phyloP scores from a whole-genome alignment of 495 filamentous ascomycete genomes.

The Neurospora hispaniola region DNA sequence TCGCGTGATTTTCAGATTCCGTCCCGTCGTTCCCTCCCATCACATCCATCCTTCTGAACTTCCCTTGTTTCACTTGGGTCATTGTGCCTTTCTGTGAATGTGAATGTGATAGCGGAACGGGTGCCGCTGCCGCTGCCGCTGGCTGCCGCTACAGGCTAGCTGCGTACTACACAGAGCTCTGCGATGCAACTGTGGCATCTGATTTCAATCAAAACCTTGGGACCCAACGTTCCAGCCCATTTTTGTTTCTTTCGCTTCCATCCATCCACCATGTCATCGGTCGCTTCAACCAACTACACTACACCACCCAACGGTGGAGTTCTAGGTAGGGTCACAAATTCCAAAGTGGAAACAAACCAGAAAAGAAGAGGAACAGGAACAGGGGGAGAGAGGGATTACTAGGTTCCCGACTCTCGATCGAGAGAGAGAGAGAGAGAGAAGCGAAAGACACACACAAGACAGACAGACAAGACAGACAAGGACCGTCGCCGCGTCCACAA shows the following conservation, averaged over 20 bases:
- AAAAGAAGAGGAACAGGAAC: background rate
- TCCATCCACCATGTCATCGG: background rate
- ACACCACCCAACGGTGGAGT: background rate
- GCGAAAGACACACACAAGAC: background rate
- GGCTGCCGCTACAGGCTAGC: background rate
- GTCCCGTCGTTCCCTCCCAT: background rate
- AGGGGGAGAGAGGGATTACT: background rate
- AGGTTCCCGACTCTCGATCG: background rate
- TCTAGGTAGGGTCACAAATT: background rate
- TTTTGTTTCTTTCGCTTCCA: background rate
- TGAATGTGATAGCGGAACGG: background rate
- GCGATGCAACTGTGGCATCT: background rate
- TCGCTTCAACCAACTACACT: background rate
- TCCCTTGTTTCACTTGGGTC: background rate
- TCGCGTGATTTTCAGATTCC: background rate
- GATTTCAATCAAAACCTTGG: background rate
- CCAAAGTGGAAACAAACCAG: background rate
- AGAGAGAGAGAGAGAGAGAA: background rate
- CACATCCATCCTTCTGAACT: background rate
- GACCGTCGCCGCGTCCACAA: background rate
- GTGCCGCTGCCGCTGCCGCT: background rate
- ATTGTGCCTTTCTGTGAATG: background rate
- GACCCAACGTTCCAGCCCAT: background rate
- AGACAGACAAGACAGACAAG: background rate
- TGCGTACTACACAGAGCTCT: background rate